A percentile compares a stretch with the other conserved stretches of the same genome.
phyloP scores from a whole-genome alignment of 192 early-diverging fungal genomes.

The Ramicandelaber brevisporus region DNA sequence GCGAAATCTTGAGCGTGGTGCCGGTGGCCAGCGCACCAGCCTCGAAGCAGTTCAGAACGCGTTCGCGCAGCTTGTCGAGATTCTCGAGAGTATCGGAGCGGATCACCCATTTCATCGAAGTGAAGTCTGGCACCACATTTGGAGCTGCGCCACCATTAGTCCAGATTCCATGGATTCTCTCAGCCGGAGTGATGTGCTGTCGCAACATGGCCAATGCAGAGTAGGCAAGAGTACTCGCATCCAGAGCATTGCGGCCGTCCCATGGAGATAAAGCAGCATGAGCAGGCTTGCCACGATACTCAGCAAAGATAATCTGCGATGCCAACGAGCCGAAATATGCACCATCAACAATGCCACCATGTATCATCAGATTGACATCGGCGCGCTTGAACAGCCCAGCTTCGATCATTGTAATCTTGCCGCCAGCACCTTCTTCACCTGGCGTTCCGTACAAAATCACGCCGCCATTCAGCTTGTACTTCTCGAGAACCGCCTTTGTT shows the following conservation, averaged over 20 bases:
- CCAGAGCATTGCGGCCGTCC: constrained; percentile 53
- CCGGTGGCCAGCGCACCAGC: constrained; percentile 44
- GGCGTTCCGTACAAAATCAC: constrained; percentile 53
- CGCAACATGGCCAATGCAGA: constrained; percentile 37
- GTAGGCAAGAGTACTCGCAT: constrained; percentile 39
- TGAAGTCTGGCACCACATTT: constrained; percentile 37
- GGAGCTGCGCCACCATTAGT: constrained; percentile 36
- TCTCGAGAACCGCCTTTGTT: constrained; percentile 12
- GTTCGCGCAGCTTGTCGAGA: constrained; percentile 16
- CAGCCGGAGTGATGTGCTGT: constrained; percentile 37
- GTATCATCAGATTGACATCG: constrained; percentile 56
- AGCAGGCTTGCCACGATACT: constrained; percentile 43
- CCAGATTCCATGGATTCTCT: constrained; percentile 49
- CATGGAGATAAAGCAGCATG: constrained; percentile 42
- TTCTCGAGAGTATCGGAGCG: constrained; percentile 23
- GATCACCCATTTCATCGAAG: constrained; percentile 24
- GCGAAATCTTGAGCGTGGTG: constrained; percentile 24
- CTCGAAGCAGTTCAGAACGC: constrained; percentile 24
- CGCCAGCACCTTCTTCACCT: constrained; percentile 39
- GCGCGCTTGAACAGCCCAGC: constrained; percentile 39
- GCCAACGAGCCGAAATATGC: constrained; percentile 19
- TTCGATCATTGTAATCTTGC: constrained; percentile 45
- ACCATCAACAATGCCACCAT: constrained; percentile 39
- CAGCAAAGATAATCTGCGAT: constrained; percentile 16
- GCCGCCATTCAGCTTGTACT: constrained; percentile 19